Evolutionary conservation across 371 early-diverging fungal genomes (phyloP).

Genomic region (Paraphysoderma sedebokerense): DNA sequence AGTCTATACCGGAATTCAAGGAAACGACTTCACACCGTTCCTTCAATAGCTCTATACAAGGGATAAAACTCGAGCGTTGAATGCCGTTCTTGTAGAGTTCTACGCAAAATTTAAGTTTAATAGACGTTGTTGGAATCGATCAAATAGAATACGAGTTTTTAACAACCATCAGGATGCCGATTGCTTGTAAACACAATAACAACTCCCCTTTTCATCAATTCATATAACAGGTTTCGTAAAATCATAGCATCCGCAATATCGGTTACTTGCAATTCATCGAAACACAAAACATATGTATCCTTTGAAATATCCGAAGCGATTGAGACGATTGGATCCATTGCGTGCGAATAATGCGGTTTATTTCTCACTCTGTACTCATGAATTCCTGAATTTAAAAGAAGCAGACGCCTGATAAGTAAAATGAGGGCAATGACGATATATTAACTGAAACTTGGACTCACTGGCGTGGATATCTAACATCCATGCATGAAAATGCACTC

Average conservation of each 20-base stretch:
- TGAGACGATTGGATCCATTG: constrained; percentile 52
- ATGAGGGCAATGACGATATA: not conserved
- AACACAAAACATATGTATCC: constrained; percentile 70
- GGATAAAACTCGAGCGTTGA: constrained; percentile 74
- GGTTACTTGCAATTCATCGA: constrained; percentile 94
- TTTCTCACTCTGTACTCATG: constrained; percentile 58
- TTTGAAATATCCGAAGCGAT: constrained; percentile 64
- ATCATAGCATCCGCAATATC: constrained; percentile 96
- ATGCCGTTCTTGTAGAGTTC: constrained; percentile 90
- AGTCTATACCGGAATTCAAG: constrained; percentile 78
- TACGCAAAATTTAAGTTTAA: not conserved
- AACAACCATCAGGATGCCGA: constrained; percentile 62
- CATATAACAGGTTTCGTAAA: constrained; percentile 58
- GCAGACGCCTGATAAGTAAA: not conserved
- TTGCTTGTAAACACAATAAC: constrained; percentile 84
- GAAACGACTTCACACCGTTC: constrained; percentile 56
- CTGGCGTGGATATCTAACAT: constrained; percentile 84
- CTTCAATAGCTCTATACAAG: constrained; percentile 74
- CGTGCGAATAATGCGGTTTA: constrained; percentile 19
- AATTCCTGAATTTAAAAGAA: constrained; percentile 13
- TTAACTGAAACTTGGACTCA: constrained; percentile 1
- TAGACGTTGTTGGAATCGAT: not conserved
- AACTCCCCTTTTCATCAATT: constrained; percentile 69
- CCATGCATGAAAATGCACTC: constrained; percentile 89
- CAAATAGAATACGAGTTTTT: not conserved